Percentiles rank a stretch among this genome's conserved stretches.
phyloP scores from a whole-genome alignment of 441 rosid genomes.

The Hypseocharis bilobata region DNA sequence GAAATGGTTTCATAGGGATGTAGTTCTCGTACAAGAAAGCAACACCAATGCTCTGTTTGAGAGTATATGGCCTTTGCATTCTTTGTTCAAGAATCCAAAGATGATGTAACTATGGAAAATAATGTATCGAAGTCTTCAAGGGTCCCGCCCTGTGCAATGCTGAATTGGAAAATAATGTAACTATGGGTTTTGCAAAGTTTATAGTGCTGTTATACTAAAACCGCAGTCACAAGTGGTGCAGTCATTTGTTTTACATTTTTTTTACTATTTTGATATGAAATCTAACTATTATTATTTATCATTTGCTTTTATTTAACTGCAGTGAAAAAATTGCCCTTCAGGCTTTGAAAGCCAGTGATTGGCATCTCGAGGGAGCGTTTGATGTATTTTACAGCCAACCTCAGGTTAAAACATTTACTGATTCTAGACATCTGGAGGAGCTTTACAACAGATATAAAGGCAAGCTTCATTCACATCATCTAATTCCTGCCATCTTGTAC shows the following conservation, averaged over 20 bases:
- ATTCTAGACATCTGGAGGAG: conserved; percentile 80
- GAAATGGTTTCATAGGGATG: too few relatives aligned
- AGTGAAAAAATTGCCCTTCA: conserved; percentile 79
- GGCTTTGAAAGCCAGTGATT: conserved; percentile 72
- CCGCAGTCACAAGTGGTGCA: too few relatives aligned
- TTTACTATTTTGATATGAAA: neutral
- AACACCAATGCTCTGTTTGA: neutral
- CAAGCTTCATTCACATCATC: conserved; percentile 24
- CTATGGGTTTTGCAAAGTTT: neutral
- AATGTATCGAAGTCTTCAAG: too few relatives aligned
- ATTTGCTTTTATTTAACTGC: conserved; percentile 22
- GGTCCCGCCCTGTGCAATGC: neutral
- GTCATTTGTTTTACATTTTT: neutral
- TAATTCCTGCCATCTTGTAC: too few relatives aligned
- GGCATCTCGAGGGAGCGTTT: conserved; percentile 90
- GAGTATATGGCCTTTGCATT: neutral
- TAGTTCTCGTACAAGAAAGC: too few relatives aligned
- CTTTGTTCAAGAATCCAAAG: neutral
- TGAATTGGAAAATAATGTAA: neutral
- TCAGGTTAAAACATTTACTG: conserved; percentile 56
- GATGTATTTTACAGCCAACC: conserved; percentile 82
- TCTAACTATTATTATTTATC: neutral
- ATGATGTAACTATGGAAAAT: too few relatives aligned
- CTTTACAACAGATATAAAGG: conserved; percentile 89
- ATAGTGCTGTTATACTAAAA: neutral